Conservation (phyloP, 768 basidiomycete genomes). For the Thelephora ganbajun region DNA sequence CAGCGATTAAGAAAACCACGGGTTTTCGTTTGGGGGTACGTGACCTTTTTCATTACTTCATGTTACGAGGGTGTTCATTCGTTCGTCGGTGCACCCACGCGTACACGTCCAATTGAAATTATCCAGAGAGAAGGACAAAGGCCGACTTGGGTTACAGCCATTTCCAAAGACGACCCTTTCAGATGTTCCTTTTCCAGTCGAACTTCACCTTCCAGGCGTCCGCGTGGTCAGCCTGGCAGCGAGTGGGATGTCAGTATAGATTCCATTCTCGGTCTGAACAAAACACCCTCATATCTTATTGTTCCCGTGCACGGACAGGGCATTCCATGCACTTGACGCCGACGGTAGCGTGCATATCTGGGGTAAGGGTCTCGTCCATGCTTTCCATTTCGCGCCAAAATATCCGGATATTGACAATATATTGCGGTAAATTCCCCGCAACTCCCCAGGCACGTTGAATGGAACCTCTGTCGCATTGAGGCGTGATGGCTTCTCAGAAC, state of each 20-base stretch:
- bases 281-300: background rate
- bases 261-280: background rate
- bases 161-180: constrained; percentile 19
- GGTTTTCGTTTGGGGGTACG: constrained; percentile 50
- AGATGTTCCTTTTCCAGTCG: constrained; percentile 49
- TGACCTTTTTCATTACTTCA: constrained; percentile 1
- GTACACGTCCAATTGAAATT: constrained; percentile 1
- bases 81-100: background rate
- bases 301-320: constrained; percentile 32
- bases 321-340: constrained; percentile 76
- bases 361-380: constrained; percentile 33
- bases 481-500: constrained; percentile 42
- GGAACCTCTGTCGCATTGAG: constrained; percentile 26
- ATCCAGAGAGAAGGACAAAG: constrained; percentile 42
- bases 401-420: constrained; percentile 1
- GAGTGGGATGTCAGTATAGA: constrained; percentile 58
- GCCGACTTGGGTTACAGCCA: constrained; percentile 43
- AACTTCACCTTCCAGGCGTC: constrained; percentile 42
- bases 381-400: background rate
- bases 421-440: constrained; percentile 14
- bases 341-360: constrained; percentile 64
- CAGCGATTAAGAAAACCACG: constrained; percentile 43
- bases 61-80: background rate
- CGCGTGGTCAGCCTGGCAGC: constrained; percentile 64
- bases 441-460: constrained; percentile 41